These are phyloP conservation scores for Rhodomyrtus tomentosa DNA, from an alignment of 345 rosid genomes.

Conservation along the genomic window DNA sequence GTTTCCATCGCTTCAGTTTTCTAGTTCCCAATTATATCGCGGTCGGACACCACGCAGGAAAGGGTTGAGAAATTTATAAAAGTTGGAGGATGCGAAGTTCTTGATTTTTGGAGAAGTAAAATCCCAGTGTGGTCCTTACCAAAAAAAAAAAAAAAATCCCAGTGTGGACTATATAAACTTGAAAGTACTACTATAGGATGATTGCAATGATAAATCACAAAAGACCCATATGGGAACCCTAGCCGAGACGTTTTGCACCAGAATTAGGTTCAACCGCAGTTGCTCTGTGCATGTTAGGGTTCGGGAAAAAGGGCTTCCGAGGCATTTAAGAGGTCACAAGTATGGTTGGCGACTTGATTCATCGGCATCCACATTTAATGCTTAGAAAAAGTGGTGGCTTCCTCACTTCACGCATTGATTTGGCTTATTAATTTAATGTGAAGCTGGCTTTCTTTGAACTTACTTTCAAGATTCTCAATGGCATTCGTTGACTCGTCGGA, in stretches of 20 bases:
- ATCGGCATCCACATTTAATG: neutral
- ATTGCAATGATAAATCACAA: too few species aligned
- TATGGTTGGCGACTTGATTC: neutral
- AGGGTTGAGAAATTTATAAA: neutral
- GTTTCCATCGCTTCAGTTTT: too few species aligned
- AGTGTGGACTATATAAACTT: neutral
- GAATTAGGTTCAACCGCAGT: neutral
- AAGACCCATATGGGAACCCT: too few species aligned
- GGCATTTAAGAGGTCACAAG: neutral
- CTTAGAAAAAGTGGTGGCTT: neutral
- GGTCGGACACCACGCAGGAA: neutral
- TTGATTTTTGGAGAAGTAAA: neutral
- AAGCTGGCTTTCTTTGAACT: neutral
- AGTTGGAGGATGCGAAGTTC: neutral
- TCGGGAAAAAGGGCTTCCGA: neutral
- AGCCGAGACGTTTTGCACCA: neutral
- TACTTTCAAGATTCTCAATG: neutral
- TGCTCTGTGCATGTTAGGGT: neutral
- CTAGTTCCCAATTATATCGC: too few species aligned
- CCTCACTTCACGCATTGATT: neutral
- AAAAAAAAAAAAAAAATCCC: neutral
- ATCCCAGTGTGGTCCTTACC: neutral
- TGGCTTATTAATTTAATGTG: neutral
- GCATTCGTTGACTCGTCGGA: neutral
- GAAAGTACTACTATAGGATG: neutral